Evolutionary conservation across 495 filamentous ascomycete genomes (phyloP), one percentile per base, ranked within the genome.

Genomic region (Extremus antarcticus): DNA sequence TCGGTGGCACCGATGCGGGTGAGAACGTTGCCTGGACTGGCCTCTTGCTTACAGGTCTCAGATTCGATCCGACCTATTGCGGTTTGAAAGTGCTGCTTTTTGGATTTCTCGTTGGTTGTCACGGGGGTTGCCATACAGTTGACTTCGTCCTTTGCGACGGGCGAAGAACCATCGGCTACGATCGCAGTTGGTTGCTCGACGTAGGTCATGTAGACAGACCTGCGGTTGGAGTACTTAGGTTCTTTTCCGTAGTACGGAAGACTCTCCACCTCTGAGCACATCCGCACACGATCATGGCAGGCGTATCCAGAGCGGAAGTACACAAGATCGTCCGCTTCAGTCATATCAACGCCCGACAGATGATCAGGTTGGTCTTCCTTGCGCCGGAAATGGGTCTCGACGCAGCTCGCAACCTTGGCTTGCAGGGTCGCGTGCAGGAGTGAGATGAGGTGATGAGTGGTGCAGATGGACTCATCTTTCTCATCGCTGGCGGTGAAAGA

Each of bases 271-370:
- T 53, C 50, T 2, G 10, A 32, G 20, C 35, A 17, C 13, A 53
- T 23, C 17, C n/a, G 32, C 17, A n/a, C n/a, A 9, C 35, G 35
- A 43, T 40, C 2, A 8, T 40, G 29, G 17, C 35, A 35, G 25
- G n/a, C 50, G 35, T 43, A 19, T 7, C 50, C 50, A 3, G 50
- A 53, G 35, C 50, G 50, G 39, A 41, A 45, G 17, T 23, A 24
- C 21, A 24, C 50, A 20, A 53, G 17, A 13, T 40, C 23, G 29
- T 19, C 35, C 9, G 23, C 25, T 35, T 22, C 23, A 10, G 48
- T 3, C 10, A n/a, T 11, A 19, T 11, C 9, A 40, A n/a, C n/a
- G n/a, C n/a, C n/a, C n/a, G n/a, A n/a, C n/a, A n/a, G n/a, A n/a
- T n/a, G n/a, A n/a, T n/a, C n/a, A n/a, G n/a, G n/a, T n/a, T n/a